Conservation (phyloP, 2,329 filamentous ascomycete species). For the Hysterium pulicare region DNA sequence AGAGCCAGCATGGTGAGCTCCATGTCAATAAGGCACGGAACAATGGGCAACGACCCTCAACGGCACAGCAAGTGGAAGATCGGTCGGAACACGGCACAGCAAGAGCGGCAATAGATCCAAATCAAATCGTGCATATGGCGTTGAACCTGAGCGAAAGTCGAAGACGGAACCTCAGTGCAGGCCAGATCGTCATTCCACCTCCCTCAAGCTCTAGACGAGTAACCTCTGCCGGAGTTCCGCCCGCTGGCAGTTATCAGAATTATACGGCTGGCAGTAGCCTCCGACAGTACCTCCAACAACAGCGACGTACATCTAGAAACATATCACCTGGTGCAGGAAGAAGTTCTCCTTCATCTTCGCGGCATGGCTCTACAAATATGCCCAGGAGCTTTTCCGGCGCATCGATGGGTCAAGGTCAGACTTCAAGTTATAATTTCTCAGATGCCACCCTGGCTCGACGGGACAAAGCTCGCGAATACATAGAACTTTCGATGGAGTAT, state of each 20-base stretch:
- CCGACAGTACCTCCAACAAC: conserved; percentile 68
- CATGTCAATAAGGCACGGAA: conserved; percentile 20
- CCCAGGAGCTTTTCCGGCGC: conserved; percentile 15
- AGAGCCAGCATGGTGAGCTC: conserved; percentile 9
- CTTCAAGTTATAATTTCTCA: conserved; percentile 67
- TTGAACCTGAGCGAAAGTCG: conserved; percentile 81
- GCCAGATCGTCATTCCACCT: conserved; percentile 51
- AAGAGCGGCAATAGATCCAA: conserved; percentile 68
- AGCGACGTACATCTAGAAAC: conserved; percentile 60
- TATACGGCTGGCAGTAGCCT: conserved; percentile 56
- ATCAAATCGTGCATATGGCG: conserved; percentile 90
- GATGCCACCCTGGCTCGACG: conserved; percentile 76
- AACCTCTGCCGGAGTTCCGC: conserved; percentile 41
- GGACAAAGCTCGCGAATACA: conserved; percentile 77
- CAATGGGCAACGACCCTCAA: conserved; percentile 6
- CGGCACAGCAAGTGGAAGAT: conserved; percentile 9
- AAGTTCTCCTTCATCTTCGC: conserved; percentile 23
- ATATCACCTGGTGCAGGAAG: conserved; percentile 54
- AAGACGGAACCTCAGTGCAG: conserved; percentile 58
- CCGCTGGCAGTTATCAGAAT: conserved; percentile 38
- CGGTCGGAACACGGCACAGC: conserved; percentile 14
- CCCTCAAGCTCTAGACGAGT: conserved; percentile 48
- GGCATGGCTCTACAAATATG: conserved; percentile 27
- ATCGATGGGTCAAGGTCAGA: conserved; percentile 21
- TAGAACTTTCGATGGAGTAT: conserved; percentile 85